Evolutionary conservation across 2,329 filamentous ascomycete genomes (phyloP).

Genomic region (Lojkania enalia): DNA sequence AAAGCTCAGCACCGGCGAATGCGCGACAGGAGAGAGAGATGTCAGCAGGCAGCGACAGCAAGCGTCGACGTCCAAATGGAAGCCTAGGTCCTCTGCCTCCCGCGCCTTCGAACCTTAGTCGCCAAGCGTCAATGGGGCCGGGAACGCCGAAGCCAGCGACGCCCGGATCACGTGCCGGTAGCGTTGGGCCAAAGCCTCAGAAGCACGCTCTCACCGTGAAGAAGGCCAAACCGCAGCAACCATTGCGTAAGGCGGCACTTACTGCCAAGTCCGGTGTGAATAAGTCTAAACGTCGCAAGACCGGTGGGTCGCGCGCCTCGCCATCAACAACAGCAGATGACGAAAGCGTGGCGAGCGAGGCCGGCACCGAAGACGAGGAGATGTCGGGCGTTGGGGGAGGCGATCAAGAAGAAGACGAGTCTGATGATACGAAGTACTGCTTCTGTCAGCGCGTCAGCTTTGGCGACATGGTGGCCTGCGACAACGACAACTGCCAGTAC

Average conservation of each 20-base stretch:
- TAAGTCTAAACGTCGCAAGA: conserved; percentile 42
- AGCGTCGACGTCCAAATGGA: conserved; percentile 61
- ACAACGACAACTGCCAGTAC: conserved; percentile 77
- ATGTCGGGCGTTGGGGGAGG: conserved; percentile 54
- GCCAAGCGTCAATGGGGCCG: conserved; percentile 64
- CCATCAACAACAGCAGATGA: conserved; percentile 54
- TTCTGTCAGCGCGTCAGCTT: conserved; percentile 81
- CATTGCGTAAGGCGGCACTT: conserved; percentile 41
- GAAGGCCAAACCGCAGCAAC: conserved; percentile 60
- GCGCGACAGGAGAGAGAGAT: conserved; percentile 55
- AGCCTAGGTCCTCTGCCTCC: conserved; percentile 57
- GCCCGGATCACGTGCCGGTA: conserved; percentile 60
- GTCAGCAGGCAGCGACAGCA: conserved; percentile 58
- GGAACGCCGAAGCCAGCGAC: conserved; percentile 65
- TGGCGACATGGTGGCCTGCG: conserved; percentile 87
- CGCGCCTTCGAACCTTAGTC: conserved; percentile 57
- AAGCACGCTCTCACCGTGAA: conserved; percentile 56
- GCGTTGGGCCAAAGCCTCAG: conserved; percentile 56
- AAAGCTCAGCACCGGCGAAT: conserved; percentile 35
- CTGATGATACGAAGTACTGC: conserved; percentile 78
- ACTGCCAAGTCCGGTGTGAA: conserved; percentile 41
- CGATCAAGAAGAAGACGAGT: conserved; percentile 63
- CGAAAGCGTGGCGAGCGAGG: conserved; percentile 56
- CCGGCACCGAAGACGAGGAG: conserved; percentile 50
- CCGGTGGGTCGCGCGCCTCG: conserved; percentile 41